Evolutionary conservation across 2,329 filamentous ascomycete species (phyloP).

Genomic region (Neonectria sp.): DNA sequence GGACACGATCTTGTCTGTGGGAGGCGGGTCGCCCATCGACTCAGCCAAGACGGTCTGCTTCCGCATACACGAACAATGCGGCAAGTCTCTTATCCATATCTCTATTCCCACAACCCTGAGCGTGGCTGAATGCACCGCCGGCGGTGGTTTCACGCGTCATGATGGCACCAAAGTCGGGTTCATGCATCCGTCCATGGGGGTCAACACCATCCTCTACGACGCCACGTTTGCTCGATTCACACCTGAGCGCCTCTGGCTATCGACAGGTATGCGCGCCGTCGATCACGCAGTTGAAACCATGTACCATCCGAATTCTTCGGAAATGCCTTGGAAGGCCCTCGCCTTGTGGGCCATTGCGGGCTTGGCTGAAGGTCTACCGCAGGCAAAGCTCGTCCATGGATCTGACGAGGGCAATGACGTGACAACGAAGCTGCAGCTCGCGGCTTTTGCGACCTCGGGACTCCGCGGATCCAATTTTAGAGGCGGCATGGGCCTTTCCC

Average conservation of each 20-base stretch:
- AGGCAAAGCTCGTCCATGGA: conserved; percentile 28
- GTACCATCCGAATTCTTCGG: conserved; percentile 41
- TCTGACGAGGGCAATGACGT: conserved; percentile 28
- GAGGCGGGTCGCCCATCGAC: conserved; percentile 33
- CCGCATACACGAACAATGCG: conserved; percentile 45
- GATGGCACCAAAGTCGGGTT: conserved; percentile 42
- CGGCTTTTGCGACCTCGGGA: conserved; percentile 42
- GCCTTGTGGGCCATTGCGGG: conserved; percentile 32
- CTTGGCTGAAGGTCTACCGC: conserved; percentile 24
- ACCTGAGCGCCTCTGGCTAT: conserved; percentile 35
- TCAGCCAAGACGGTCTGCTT: conserved; percentile 40
- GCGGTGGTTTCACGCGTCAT: conserved; percentile 44
- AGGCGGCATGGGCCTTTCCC: conserved; percentile 28
- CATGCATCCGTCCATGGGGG: conserved; percentile 41
- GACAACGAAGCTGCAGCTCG: conserved; percentile 39
- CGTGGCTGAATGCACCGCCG: conserved; percentile 43
- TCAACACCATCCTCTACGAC: conserved; percentile 38
- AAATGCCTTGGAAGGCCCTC: conserved; percentile 42
- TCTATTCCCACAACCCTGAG: conserved; percentile 39
- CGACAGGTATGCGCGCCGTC: conserved; percentile 39
- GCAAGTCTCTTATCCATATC: conserved; percentile 29
- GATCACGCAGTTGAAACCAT: conserved; percentile 43
- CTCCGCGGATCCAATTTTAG: conserved; percentile 40
- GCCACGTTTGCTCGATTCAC: conserved; percentile 39
- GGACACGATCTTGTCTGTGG: conserved; percentile 38